Evolutionary conservation across 2,329 filamentous ascomycete species (phyloP), one percentile per base, ranked within the genome.

Genomic region (Botrytis tulipae): DNA sequence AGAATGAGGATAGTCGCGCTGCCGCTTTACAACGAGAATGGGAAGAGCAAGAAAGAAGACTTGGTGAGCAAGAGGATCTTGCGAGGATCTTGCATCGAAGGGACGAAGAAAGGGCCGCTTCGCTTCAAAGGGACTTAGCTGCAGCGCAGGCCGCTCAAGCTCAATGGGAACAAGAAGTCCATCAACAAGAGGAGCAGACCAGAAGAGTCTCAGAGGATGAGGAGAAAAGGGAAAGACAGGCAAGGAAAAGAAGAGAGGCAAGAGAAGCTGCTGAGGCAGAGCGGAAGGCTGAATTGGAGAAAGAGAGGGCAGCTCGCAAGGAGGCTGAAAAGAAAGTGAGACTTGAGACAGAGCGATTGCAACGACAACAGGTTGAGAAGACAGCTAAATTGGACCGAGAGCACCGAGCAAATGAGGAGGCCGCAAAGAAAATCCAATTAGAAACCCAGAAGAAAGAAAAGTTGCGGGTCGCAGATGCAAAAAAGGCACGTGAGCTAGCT

Each of bases 61-160:
- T 71, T 37, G 42, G 44, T 46, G 29, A 71, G 57, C 69, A 71
- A 14, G 69, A 72, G 46, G 46, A 65, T 3, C 54, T 72, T 12
- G 70, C 60, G 22, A 72, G 29, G n/a, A 57, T 25, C 29, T 54
- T 72, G 40, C 54, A 44, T 16, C 51, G 22, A 35, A 72, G 63
- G 16, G 71, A 72, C 7, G 63, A 69, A 32, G 48, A 54, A 44
- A 68, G 71, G 57, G n/a, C 65, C 18, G 14, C 22, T 25, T 68
- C 25, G 25, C 48, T 68, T 22, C 42, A 68, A n/a, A 48, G 32
- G 1, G 63, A 72, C 35, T 66, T 72, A 42, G 71, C 32, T 69
- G 71, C 71, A 32, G 71, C 71, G 54, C 71, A 72, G 40, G 51
- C 51, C 51, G 71, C 71, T 57, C 71, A 72, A 40, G 71, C 51